Conservation (phyloP, 495 filamentous ascomycete genomes). For the Daldinia loculata region DNA sequence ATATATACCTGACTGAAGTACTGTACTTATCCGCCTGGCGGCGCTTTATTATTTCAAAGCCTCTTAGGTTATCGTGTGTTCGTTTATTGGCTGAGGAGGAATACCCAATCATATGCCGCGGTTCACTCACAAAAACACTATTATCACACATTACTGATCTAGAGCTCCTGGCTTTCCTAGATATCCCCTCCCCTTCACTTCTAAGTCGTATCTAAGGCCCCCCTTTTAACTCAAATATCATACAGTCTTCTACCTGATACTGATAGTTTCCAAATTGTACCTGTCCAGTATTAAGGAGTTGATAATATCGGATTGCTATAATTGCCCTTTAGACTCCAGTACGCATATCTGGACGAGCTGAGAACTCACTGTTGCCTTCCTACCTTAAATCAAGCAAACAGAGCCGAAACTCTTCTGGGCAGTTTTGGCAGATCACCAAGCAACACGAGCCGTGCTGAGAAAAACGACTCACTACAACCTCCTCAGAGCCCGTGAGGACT, state of each 20-base stretch:
- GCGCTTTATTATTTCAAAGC: conserved; percentile 45
- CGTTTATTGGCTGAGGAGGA: conserved; percentile 52
- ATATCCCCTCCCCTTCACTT: conserved; percentile 31
- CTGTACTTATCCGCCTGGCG: conserved; percentile 54
- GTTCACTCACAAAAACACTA: conserved; percentile 40
- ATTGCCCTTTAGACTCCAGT: conserved; percentile 3
- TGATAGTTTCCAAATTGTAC: conserved; percentile 22
- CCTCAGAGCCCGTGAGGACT: conserved; percentile 26
- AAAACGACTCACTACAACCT: conserved; percentile 12
- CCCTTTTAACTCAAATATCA: conserved; percentile 18
- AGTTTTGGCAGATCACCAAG: conserved; percentile 13
- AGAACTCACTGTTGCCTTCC: conserved; percentile 3
- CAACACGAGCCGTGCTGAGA: conserved; percentile 15
- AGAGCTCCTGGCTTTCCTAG: conserved; percentile 41
- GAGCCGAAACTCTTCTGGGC: conserved; percentile 29
- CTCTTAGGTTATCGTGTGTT: conserved; percentile 44
- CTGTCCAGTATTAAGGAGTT: conserved; percentile 30
- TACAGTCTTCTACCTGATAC: conserved; percentile 24
- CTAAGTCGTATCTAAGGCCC: conserved; percentile 24
- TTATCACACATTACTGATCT: conserved; percentile 48
- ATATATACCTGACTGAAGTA: conserved; percentile 53
- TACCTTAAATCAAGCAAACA: conserved; percentile 23
- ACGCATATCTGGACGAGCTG: conserved; percentile 17
- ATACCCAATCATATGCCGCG: conserved; percentile 56
- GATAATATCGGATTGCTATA: conserved; percentile 21